Conservation (phyloP, 2,329 filamentous ascomycete genomes). For the Talaromyces verruculosus region DNA sequence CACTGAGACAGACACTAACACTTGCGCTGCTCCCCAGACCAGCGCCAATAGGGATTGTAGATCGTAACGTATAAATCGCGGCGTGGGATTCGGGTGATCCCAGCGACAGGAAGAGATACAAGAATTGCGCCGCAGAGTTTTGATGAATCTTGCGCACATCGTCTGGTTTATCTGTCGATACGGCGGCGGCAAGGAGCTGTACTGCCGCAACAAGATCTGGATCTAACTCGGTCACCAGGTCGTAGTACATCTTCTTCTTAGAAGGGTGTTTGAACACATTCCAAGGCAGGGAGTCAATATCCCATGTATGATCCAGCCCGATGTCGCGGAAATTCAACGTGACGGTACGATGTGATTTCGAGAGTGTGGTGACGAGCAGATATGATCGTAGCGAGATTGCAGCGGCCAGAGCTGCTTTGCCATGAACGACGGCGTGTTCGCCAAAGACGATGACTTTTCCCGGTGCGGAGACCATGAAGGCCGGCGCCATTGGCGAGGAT, state of each 20-base stretch:
- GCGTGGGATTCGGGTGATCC: conserved; percentile 75
- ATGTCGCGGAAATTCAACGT: conserved; percentile 90
- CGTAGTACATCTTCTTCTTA: conserved; percentile 96
- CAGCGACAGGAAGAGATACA: conserved; percentile 89
- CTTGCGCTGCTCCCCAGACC: conserved; percentile 93
- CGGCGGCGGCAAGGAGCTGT: conserved; percentile 70
- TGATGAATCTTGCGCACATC: conserved; percentile 80
- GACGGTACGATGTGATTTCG: conserved; percentile 86
- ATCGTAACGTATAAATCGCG: conserved; percentile 86
- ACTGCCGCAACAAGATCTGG: conserved; percentile 76
- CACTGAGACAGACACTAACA: conserved; percentile 82
- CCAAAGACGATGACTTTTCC: conserved; percentile 98
- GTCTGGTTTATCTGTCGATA: conserved; percentile 67
- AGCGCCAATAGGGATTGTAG: conserved; percentile 88
- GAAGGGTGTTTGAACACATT: conserved; percentile 70
- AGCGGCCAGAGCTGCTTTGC: conserved; percentile 93
- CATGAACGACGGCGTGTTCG: conserved; percentile 96
- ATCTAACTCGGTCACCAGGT: conserved; percentile 80
- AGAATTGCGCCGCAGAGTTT: conserved; percentile 76
- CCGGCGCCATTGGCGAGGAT: conserved; percentile 67
- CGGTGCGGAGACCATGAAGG: conserved; percentile 97
- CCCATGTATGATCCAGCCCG: conserved; percentile 84
- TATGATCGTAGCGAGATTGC: conserved; percentile 94
- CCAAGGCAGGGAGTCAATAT: conserved; percentile 92
- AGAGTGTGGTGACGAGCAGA: conserved; percentile 89